Evolutionary conservation across 1,284 basidiomycete genomes (phyloP).

Genomic region (Sporisorium graminicola): DNA sequence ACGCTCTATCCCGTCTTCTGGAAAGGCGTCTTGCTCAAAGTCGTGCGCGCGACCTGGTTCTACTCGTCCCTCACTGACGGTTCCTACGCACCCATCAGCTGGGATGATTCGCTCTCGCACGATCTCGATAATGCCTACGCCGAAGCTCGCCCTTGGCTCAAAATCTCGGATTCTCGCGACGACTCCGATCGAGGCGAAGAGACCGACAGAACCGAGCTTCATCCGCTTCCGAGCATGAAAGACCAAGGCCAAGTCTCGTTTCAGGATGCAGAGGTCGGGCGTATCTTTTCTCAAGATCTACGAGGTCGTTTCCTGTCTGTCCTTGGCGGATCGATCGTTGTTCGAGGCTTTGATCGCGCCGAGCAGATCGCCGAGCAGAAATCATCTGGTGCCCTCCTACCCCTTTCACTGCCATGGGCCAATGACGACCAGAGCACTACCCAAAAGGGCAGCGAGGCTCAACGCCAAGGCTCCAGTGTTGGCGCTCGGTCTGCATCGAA

Average conservation of each 20-base stretch:
- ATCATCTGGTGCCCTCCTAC: conserved; percentile 32
- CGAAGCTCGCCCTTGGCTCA: conserved; percentile 67
- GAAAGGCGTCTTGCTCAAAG: conserved; percentile 67
- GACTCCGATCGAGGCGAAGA: conserved; percentile 35
- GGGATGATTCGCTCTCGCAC: conserved; percentile 60
- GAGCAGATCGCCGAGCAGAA: conserved; percentile 46
- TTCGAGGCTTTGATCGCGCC: conserved; percentile 62
- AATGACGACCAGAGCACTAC: conserved; percentile 18
- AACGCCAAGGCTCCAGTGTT: conserved; percentile 31
- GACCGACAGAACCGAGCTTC: conserved; percentile 51
- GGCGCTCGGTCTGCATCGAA: conserved; percentile 39
- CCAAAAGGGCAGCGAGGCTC: conserved; percentile 9
- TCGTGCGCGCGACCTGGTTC: conserved; percentile 70
- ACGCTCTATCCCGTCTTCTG: conserved; percentile 70
- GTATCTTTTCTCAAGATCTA: conserved; percentile 66
- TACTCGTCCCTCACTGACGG: conserved; percentile 64
- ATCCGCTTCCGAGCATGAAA: conserved; percentile 57
- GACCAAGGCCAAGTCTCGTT: conserved; percentile 66
- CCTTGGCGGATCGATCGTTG: conserved; percentile 59
- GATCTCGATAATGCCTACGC: conserved; percentile 69
- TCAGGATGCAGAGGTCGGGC: conserved; percentile 63
- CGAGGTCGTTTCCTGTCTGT: conserved; percentile 57
- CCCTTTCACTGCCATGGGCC: conserved; percentile 46
- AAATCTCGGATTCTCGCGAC: background rate
- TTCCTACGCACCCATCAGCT: conserved; percentile 61